phyloP scores from a whole-genome alignment of 148 eudicot genomes.

The Salicornia ramosissima region DNA sequence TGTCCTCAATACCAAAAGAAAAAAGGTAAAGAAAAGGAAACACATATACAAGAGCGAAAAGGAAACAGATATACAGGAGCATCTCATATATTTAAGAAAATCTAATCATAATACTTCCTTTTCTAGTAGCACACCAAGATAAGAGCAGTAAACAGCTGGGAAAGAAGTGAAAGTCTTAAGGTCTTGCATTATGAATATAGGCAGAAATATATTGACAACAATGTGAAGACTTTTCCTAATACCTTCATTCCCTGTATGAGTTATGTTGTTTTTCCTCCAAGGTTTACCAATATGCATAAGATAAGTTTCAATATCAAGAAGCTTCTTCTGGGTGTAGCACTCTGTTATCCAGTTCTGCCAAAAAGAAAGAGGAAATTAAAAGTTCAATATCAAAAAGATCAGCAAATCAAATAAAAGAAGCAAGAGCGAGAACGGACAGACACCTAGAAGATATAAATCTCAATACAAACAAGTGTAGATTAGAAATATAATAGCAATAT shows the following conservation, averaged over 20 bases:
- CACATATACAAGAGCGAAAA: no score
- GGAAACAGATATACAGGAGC: background rate
- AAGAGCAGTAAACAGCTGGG: background rate
- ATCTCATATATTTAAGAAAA: background rate
- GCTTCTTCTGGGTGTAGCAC: constrained; percentile 72
- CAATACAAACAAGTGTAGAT: background rate
- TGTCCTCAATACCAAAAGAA: background rate
- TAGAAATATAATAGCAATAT: background rate
- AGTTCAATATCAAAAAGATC: constrained; percentile 11
- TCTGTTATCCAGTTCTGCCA: constrained; percentile 79
- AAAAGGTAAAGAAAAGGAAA: no score
- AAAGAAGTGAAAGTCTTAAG: background rate
- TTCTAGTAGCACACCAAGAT: background rate
- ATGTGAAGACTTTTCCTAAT: background rate
- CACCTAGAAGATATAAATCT: background rate
- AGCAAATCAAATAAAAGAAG: constrained; percentile 4
- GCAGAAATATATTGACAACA: no score
- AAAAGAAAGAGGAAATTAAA: constrained; percentile 18
- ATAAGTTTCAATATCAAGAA: constrained; percentile 79
- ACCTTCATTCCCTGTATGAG: constrained; percentile 49
- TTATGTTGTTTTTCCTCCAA: constrained; percentile 51
- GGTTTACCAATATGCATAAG: constrained; percentile 90
- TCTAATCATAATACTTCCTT: background rate
- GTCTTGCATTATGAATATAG: no score
- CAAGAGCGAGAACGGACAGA: background rate